phyloP scores from a whole-genome alignment of 352 stramenopile species.

The Pythium apleroticum region DNA sequence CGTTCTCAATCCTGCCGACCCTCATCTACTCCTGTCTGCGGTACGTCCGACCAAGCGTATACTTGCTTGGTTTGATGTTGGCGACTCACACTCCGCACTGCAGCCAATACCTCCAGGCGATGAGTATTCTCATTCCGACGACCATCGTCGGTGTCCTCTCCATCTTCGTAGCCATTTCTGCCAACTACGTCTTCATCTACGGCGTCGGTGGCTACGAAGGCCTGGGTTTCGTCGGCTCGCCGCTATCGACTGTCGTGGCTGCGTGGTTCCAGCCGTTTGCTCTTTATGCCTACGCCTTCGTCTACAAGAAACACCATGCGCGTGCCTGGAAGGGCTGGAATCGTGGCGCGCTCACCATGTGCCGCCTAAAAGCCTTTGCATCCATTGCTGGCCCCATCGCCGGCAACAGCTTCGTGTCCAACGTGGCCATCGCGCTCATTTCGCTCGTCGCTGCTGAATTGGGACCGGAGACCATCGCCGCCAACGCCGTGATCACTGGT shows the following conservation, averaged over 20 bases:
- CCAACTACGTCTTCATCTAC: slow-evolving; percentile 80
- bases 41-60: slow-evolving; percentile 22
- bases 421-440: slow-evolving; percentile 64
- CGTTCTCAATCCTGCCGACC: slow-evolving; percentile 55
- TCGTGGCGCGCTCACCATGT: slow-evolving; percentile 39
- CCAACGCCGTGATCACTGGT: slow-evolving; percentile 68
- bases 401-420: slow-evolving; percentile 74
- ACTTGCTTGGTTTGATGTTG: background rate
- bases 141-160: slow-evolving; percentile 63
- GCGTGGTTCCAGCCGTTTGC: slow-evolving; percentile 73
- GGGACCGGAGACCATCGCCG: slow-evolving; percentile 54
- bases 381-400: slow-evolving; percentile 61
- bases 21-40: slow-evolving; percentile 67
- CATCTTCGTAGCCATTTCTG: slow-evolving; percentile 52
- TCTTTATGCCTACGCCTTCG: slow-evolving; percentile 57
- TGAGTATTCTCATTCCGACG: slow-evolving; percentile 61
- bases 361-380: slow-evolving; percentile 44
- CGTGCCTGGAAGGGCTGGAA: slow-evolving; percentile 67
- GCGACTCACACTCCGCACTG: background rate
- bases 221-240: slow-evolving; percentile 78
- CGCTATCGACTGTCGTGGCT: slow-evolving; percentile 71
- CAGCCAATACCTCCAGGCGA: slow-evolving; percentile 72
- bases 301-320: slow-evolving; percentile 56
- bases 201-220: slow-evolving; percentile 48
- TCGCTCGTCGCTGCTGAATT: slow-evolving; percentile 67